phyloP scores from a whole-genome alignment of 2,329 filamentous ascomycete genomes.

The Chaetothyriales sp. region DNA sequence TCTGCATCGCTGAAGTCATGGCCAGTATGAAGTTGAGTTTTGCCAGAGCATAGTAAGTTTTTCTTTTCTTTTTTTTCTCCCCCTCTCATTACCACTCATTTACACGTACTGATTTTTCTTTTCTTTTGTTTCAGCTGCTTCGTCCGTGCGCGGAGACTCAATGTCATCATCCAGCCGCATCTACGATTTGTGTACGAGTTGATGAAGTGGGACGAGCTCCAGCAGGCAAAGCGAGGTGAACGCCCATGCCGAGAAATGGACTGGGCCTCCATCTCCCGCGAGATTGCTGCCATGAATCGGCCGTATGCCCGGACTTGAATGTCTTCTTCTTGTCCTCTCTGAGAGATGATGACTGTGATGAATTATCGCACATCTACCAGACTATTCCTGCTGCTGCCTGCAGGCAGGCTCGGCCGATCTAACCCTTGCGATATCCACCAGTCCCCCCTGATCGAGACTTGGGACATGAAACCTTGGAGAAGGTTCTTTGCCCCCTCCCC shows the following conservation, averaged over 20 bases:
- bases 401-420: too few species aligned
- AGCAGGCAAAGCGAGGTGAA: conserved; percentile 24
- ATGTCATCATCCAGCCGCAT: conserved; percentile 97
- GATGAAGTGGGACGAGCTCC: conserved; percentile 81
- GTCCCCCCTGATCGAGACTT: too few species aligned
- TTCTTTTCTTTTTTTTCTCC: background rate
- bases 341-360: background rate
- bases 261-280: conserved; percentile 74
- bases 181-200: conserved; percentile 89
- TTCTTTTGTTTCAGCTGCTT: conserved; percentile 46
- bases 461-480: too few species aligned
- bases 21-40: conserved; percentile 63
- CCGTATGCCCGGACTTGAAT: conserved; percentile 58
- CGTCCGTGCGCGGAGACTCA: conserved; percentile 77
- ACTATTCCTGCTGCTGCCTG: too few species aligned
- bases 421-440: too few species aligned
- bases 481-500: too few species aligned
- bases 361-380: too few species aligned
- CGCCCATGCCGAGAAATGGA: conserved; percentile 63
- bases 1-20: conserved; percentile 99
- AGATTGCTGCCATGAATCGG: conserved; percentile 90
- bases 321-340: too few species aligned
- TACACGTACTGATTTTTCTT: background rate
- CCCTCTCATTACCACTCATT: conserved; percentile 7
- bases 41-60: conserved; percentile 63